phyloP scores from a whole-genome alignment of 2,329 filamentous ascomycete species.

The Venturia nashicola region DNA sequence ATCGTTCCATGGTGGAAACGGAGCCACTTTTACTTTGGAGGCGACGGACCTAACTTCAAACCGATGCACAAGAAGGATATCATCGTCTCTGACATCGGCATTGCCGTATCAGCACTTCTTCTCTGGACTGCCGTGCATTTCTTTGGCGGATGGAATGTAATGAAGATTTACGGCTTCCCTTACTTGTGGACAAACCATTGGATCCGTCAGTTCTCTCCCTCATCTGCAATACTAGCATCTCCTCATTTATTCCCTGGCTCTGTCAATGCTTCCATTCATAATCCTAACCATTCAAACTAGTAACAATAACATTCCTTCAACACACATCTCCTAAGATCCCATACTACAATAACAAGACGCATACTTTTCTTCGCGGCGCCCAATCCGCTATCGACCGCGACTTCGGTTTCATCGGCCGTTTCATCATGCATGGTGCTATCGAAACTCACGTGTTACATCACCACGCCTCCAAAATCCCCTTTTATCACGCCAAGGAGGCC shows the following conservation, averaged over 20 bases:
- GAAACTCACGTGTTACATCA: constrained; percentile 54
- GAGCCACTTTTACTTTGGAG: constrained; percentile 35
- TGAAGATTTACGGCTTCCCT: constrained; percentile 49
- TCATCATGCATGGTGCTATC: constrained; percentile 55
- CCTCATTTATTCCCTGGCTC: not conserved
- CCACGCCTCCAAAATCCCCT: constrained; percentile 47
- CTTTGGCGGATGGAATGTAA: constrained; percentile 44
- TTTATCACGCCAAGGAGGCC: constrained; percentile 48
- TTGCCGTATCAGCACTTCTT: constrained; percentile 35
- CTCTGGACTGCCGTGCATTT: constrained; percentile 41
- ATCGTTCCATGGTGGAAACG: constrained; percentile 6
- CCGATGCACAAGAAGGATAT: constrained; percentile 46
- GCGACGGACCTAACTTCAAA: constrained; percentile 45
- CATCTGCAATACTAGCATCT: not conserved
- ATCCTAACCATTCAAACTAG: constrained; percentile 22
- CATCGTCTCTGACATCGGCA: constrained; percentile 49
- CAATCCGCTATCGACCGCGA: constrained; percentile 52
- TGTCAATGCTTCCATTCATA: not conserved
- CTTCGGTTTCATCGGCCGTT: constrained; percentile 51
- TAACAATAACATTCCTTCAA: constrained; percentile 65
- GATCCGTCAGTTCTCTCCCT: constrained; percentile 39
- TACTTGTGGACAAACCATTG: constrained; percentile 63
- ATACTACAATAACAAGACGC: constrained; percentile 46
- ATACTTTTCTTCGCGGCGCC: constrained; percentile 52
- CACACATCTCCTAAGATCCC: constrained; percentile 50